Conservation (phyloP, 192 early-diverging fungal genomes). For the Coemansia sp. region DNA sequence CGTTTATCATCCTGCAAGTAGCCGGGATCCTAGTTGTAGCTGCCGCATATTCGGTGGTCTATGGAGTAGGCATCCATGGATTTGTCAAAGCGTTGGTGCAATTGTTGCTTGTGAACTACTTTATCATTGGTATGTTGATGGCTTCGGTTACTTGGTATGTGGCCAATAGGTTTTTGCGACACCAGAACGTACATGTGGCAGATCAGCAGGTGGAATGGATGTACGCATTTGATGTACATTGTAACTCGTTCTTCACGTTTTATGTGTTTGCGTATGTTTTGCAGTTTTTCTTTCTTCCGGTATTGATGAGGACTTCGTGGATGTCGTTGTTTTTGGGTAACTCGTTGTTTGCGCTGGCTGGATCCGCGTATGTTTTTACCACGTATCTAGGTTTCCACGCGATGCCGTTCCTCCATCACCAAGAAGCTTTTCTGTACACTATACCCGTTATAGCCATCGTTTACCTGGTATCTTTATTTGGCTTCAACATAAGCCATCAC, state of each 20-base stretch:
- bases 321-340: conserved; percentile 85
- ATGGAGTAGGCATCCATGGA: conserved; percentile 33
- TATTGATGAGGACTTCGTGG: conserved; percentile 78
- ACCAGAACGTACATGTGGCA: conserved; percentile 73
- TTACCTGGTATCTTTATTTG: conserved; percentile 67
- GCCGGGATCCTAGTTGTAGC: conserved; percentile 53
- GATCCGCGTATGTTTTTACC: conserved; percentile 79
- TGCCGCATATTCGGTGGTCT: conserved; percentile 37
- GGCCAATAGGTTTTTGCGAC: conserved; percentile 81
- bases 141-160: conserved; percentile 53
- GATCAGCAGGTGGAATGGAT: conserved; percentile 94
- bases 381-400: conserved; percentile 95
- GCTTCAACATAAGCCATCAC: conserved; percentile 76
- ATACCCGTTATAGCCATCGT: conserved; percentile 67
- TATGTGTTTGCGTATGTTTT: conserved; percentile 86
- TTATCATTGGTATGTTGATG: conserved; percentile 17
- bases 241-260: conserved; percentile 92
- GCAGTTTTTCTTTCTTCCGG: conserved; percentile 90
- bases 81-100: conserved; percentile 40
- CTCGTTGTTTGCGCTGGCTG: conserved; percentile 80
- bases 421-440: conserved; percentile 87
- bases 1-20: conserved; percentile 81
- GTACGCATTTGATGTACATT: conserved; percentile 96
- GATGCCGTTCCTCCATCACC: conserved; percentile 90
- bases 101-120: conserved; percentile 44